Conservation (phyloP, 75 land plant genomes). For the Azolla pinnata region DNA sequence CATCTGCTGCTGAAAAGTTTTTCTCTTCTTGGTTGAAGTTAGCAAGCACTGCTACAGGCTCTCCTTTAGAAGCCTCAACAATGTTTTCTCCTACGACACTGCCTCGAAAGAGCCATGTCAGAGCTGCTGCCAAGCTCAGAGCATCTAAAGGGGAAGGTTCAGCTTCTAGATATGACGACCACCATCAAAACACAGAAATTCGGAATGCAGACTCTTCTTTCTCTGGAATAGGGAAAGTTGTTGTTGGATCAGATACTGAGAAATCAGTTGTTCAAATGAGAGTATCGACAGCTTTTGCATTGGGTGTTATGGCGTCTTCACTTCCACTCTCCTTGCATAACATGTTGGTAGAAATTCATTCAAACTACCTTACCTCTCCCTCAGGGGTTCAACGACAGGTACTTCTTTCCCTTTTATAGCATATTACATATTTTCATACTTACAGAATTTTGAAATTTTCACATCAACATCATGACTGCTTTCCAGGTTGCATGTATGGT, state of each 20-base stretch:
- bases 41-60: constrained; percentile 79
- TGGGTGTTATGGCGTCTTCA: constrained; percentile 74
- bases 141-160: constrained; percentile 55
- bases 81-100: constrained; percentile 87
- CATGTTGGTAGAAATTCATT: constrained; percentile 45
- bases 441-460: too few relatives aligned
- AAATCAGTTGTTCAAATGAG: constrained; percentile 79
- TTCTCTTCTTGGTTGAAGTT: constrained; percentile 80
- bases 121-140: constrained; percentile 85
- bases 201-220: constrained; percentile 33
- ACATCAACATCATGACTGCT: too few relatives aligned
- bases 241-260: constrained; percentile 89
- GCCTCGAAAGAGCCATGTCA: constrained; percentile 73
- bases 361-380: constrained; percentile 45
- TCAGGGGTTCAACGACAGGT: constrained; percentile 96
- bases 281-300: constrained; percentile 64
- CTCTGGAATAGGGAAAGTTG: constrained; percentile 27
- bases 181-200: constrained; percentile 17
- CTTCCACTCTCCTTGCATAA: constrained; percentile 37
- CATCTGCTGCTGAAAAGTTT: constrained; percentile 40
- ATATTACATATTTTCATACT: too few relatives aligned
- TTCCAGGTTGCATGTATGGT: constrained; percentile 96
- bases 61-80: constrained; percentile 65
- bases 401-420: too few relatives aligned
- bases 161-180: constrained; percentile 15